Evolutionary conservation across 139 green algal genomes (phyloP), one percentile per base, ranked within the genome.

Genomic region (Desmodesmus armatus): DNA sequence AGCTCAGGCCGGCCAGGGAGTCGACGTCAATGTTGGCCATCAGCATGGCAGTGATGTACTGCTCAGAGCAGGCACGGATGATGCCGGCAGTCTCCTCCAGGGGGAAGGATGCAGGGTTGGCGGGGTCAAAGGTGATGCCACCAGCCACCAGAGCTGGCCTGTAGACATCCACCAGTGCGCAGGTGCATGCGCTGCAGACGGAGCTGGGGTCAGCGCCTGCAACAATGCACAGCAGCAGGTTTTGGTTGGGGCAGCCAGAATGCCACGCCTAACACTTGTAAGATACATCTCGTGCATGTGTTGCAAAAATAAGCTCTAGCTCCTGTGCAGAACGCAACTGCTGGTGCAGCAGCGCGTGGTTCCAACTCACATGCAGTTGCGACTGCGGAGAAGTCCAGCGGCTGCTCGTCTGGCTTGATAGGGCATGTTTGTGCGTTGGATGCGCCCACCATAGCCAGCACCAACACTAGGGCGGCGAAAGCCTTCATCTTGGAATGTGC

Each of bases 161-260:
- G 35, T 65, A 86, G 9, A 62, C 67, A 27, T 44, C 31, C 29
- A 86, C 80, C 27, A 86, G 80, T 23, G 80, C 29, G 72, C 80
- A 86, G 3, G 80, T 23, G 55, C 80, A 86, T 27, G 80, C 73
- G 39, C 21, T 63, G 69, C 80, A 86, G 35, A 86, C n/a, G 37
- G 9, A 51, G n/a, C 15, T 63, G 7, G 29, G 11, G 19, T 49
- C 67, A 51, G 35, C 67, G n/a, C n/a, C n/a, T n/a, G n/a, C n/a
- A n/a, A n/a, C n/a, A n/a, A n/a, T n/a, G n/a, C n/a, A n/a, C 66
- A 15, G 27, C 9, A 4, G 35, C 66, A 49, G 66, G 19, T 29
- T 5, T n/a, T 49, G 31, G 31, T 67, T 13, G 13, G 25, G 13
- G 70, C 29, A 78, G 41, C 9, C 13, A 21, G 3, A 35, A 15